Evolutionary conservation across 306 rosid species (phyloP), one percentile per base, ranked within the genome.

Genomic region (Trichosanthes cucumerina): DNA sequence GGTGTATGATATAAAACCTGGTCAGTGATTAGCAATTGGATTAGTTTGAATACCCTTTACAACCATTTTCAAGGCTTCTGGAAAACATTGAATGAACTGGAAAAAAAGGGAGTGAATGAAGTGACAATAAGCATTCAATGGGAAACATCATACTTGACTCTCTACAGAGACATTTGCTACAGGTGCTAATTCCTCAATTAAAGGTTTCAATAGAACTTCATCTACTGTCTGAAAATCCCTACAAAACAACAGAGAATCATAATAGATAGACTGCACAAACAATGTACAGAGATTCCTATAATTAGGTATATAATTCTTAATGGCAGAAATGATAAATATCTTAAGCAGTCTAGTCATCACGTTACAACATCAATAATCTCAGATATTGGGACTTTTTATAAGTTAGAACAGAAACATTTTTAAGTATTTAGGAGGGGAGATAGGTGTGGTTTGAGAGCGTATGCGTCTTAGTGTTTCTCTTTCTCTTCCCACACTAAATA

Each of bases 1-100:
- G 93, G 97, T 9, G 89, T 84, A 84, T 92, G 93, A 83, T 91
- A 95, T 73, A 95, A 83, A 83, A 95, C 97, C 99, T 95, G 90
- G 81, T 33, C 58, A 73, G 16, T 15, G 60, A 73, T 26, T 49
- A 16, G 14, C 77, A 47, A 49, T 46, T 46, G 44, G 77, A 18
- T 73, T 49, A 73, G 77, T 28, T 18, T 44, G 53, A 46, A 47
- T 72, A 47, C 24, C 24, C 39, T 71, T 44, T 46, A 26, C 43
- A 16, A 26, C 43, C 10, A 43, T 11, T 44, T 15, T 49, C 44
- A 47, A 26, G 58, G 60, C 9, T 26, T 49, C 54, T 16, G 59
- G 62, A 36, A 72, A 79, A 58, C 56, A 52, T 72, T 66, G 58
- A 36, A 76, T 56, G 11, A 47, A 38, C 58, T 64, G 54, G 21